Evolutionary conservation across 176 grass and related monocot species (phyloP).

Genomic region (Aegilops umbellulata): DNA sequence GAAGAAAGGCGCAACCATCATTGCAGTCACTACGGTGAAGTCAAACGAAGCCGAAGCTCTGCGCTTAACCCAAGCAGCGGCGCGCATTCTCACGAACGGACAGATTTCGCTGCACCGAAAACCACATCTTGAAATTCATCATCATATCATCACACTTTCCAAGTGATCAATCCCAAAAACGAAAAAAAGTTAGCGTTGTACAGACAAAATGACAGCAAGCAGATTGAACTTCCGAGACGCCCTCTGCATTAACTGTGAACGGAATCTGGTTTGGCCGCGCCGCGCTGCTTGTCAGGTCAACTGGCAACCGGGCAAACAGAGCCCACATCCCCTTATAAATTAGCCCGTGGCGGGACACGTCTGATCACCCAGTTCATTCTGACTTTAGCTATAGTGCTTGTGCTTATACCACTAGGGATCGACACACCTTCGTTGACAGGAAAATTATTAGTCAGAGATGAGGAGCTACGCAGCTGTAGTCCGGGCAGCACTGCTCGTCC

Average conservation of each 20-base stretch:
- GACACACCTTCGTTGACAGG: not conserved
- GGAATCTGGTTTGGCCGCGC: constrained; percentile 35
- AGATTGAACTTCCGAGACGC: not conserved
- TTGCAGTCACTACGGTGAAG: not conserved
- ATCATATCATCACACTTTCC: not conserved
- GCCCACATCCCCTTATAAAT: constrained; percentile 38
- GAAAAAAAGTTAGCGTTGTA: not conserved
- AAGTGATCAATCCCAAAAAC: not conserved
- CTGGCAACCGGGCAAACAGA: not conserved
- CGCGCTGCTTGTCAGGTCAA: constrained; percentile 16
- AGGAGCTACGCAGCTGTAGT: not conserved
- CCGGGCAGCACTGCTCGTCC: not conserved
- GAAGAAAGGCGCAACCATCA: not conserved
- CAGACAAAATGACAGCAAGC: not conserved
- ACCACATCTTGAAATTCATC: not conserved
- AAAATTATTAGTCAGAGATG: not conserved
- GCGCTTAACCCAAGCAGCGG: not conserved
- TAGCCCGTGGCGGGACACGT: not conserved
- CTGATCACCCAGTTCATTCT: not conserved
- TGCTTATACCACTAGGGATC: not conserved
- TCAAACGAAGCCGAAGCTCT: constrained; percentile 31
- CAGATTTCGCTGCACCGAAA: constrained; percentile 9
- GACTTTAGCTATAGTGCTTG: not conserved
- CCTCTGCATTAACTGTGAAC: constrained; percentile 24
- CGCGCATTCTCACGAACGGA: constrained; percentile 22